These are phyloP conservation scores for Aureobasidium mangrovei DNA, from an alignment of 2,329 filamentous ascomycete species.

Conservation along the genomic window DNA sequence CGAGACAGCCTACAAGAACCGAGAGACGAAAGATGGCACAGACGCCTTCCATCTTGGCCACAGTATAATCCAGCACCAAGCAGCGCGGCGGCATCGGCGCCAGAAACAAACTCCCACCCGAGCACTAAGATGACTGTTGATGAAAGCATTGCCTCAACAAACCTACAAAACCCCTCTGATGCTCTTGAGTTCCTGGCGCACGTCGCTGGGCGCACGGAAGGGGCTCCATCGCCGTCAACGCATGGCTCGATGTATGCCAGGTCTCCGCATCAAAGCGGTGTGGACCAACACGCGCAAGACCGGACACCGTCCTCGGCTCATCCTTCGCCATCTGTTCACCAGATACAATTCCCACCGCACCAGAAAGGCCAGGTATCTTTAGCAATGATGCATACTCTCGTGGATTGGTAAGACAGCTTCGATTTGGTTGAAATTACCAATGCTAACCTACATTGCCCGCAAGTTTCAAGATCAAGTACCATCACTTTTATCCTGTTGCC, in stretches of 20 bases:
- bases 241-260: slow-evolving; percentile 21
- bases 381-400: slow-evolving; percentile 23
- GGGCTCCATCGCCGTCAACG: slow-evolving; percentile 24
- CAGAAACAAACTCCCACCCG: slow-evolving; percentile 6
- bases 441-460: not conserved
- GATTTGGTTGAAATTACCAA: not conserved
- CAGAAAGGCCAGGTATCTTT: slow-evolving; percentile 22
- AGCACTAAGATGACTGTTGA: slow-evolving; percentile 20
- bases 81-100: not conserved
- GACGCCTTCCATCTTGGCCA: not conserved
- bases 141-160: slow-evolving; percentile 25
- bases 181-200: slow-evolving; percentile 27
- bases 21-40: not conserved
- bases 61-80: slow-evolving; percentile 2
- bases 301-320: not conserved
- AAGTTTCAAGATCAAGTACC: slow-evolving; percentile 26
- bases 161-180: slow-evolving; percentile 28
- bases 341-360: slow-evolving; percentile 21
- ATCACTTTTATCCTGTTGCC: slow-evolving; percentile 27
- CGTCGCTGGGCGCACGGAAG: slow-evolving; percentile 25
- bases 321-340: not conserved
- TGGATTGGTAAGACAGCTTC: slow-evolving; percentile 11
- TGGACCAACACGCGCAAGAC: slow-evolving; percentile 1
- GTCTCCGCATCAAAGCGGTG: slow-evolving; percentile 12
- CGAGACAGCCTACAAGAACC: not conserved